Conservation (phyloP, 2,329 filamentous ascomycete species). For the Podosphaera aphanis region DNA sequence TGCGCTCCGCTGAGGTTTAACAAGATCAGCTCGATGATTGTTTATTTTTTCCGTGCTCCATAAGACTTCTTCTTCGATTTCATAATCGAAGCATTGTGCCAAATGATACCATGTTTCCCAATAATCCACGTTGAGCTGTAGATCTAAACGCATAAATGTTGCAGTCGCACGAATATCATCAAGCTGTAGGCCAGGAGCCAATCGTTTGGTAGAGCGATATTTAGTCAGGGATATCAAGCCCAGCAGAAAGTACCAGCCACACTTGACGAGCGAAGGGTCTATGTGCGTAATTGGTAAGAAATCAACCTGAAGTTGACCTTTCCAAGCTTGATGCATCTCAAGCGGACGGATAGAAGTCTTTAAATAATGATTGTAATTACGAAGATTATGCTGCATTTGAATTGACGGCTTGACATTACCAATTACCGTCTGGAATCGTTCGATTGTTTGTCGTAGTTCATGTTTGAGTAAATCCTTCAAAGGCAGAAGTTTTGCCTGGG, state of each 20-base stretch:
- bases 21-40: conserved; percentile 16
- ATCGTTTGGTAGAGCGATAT: conserved; percentile 27
- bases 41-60: conserved; percentile 21
- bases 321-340: conserved; percentile 56
- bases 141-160: conserved; percentile 18
- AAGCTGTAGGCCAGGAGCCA: conserved; percentile 16
- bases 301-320: conserved; percentile 52
- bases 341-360: conserved; percentile 67
- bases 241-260: conserved; percentile 80
- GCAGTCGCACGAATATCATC: conserved; percentile 18
- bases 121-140: conserved; percentile 17
- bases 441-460: conserved; percentile 71
- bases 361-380: conserved; percentile 59
- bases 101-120: conserved; percentile 22
- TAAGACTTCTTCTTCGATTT: conserved; percentile 19
- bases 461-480: conserved; percentile 84
- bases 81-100: conserved; percentile 19
- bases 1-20: conserved; percentile 15
- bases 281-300: conserved; percentile 43
- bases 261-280: conserved; percentile 49
- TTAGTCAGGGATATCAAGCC: conserved; percentile 75
- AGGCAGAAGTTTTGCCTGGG: conserved; percentile 58
- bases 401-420: conserved; percentile 56
- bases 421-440: conserved; percentile 76
- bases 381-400: conserved; percentile 67